Evolutionary conservation across 2,329 filamentous ascomycete species (phyloP).

Genomic region (Neophaeococcomyces mojaviensis): DNA sequence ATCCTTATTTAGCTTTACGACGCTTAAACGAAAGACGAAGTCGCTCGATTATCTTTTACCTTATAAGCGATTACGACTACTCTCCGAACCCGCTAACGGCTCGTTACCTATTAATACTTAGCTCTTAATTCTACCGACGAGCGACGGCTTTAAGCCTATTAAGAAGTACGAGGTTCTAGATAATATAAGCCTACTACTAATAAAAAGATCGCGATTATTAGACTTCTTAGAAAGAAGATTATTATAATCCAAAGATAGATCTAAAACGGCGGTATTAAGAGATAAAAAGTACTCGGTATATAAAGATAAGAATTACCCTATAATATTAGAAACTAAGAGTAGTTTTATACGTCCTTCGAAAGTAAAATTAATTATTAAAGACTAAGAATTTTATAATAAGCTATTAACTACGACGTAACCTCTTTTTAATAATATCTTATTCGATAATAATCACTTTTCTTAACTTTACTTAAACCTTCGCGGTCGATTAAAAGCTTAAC

Average conservation of each 20-base stretch:
- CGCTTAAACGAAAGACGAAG: constrained; percentile 5
- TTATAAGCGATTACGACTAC: constrained; percentile 1
- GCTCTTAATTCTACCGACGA: not conserved
- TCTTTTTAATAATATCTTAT: not conserved
- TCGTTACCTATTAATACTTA: not conserved
- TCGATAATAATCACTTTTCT: constrained; percentile 9
- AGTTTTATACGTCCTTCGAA: constrained; percentile 14
- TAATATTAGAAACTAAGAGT: constrained; percentile 11
- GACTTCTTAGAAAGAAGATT: no score
- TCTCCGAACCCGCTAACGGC: no score
- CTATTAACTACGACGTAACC: constrained; percentile 3
- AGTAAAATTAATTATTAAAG: constrained; percentile 1
- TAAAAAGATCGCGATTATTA: constrained; percentile 11
- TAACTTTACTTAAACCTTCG: constrained; percentile 4
- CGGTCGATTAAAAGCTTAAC: constrained; percentile 5
- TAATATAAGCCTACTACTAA: constrained; percentile 10
- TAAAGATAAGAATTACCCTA: constrained; percentile 10
- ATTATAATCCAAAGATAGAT: not conserved
- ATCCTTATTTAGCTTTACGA: constrained; percentile 1
- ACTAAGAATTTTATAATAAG: not conserved
- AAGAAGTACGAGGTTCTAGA: not conserved
- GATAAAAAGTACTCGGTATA: constrained; percentile 13
- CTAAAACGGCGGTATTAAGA: constrained; percentile 9
- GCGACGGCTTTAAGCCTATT: no score
- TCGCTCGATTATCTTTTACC: constrained; percentile 7